Evolutionary conservation across 345 rosid species (phyloP), one percentile per base, ranked within the genome.

Genomic region (Gynandropsis gynandra): DNA sequence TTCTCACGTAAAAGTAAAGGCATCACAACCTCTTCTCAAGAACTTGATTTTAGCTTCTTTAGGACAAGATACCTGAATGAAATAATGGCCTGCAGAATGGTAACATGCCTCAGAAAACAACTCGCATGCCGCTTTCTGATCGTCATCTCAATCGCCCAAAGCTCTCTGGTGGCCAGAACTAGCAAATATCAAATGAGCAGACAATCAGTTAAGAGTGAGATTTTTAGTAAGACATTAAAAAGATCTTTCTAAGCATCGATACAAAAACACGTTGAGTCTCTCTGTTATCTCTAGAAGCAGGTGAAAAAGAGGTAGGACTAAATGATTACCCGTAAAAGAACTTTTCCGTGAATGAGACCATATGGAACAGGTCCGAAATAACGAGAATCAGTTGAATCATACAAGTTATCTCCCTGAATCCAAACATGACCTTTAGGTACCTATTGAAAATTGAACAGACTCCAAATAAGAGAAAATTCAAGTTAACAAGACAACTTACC

Each of bases 351-450:
- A 47, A 89, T 73, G 51, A 89, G 92, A 67, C 76, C 81, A 62
- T 78, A 79, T 35, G 95, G 92, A 58, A 89, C 50, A 43, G 92
- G 87, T 14, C 97, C 95, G 33, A 67, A 85, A 46, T 85, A 53
- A 24, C 87, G 72, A 8, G 92, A 88, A 80, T 85, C 95, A 5
- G 48, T 69, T 2, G 95, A 89, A 54, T 75, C 81, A 66, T 82
- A 80, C 51, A 76, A 20, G 58, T 85, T 89, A 70, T 89, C 97
- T 27, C 95, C 95, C 57, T 89, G 93, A 58, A 89, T 76, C 95
- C 95, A 89, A 51, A 85, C 77, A 65, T 89, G 93, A 20, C 93
- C 97, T 71, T 75, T 77, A 16, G 97, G 94, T 15, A 83, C 80
- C 95, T 85, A 60, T 32, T 52, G 54, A 36, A 1, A 45, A 44